Conservation (phyloP, 2,329 filamentous ascomycete species). For the Fusarium liriodendri region DNA sequence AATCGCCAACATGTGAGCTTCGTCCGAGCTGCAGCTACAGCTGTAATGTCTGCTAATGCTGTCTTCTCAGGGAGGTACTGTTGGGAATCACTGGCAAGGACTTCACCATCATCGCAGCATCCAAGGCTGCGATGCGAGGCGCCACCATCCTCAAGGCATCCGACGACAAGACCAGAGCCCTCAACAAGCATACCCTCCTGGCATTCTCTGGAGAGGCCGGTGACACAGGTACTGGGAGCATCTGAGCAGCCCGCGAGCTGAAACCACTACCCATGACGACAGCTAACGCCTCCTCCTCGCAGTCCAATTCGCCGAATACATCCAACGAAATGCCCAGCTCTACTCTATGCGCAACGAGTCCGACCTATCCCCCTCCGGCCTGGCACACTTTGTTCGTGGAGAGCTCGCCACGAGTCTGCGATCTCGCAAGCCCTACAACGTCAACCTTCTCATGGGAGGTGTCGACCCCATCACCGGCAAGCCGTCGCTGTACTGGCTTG, state of each 20-base stretch:
- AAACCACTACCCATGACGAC: slow-evolving; percentile 12
- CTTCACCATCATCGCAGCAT: slow-evolving; percentile 97
- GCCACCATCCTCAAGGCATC: slow-evolving; percentile 93
- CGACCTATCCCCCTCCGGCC: slow-evolving; percentile 88
- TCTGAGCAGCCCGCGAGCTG: neutral
- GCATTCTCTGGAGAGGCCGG: slow-evolving; percentile 96
- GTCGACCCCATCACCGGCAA: slow-evolving; percentile 92
- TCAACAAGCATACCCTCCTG: slow-evolving; percentile 96
- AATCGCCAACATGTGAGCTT: slow-evolving; percentile 42
- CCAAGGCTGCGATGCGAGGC: slow-evolving; percentile 98
- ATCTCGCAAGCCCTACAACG: slow-evolving; percentile 93
- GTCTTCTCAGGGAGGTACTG: slow-evolving; percentile 84
- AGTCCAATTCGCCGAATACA: slow-evolving; percentile 99
- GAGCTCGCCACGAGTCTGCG: slow-evolving; percentile 92
- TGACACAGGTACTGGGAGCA: slow-evolving; percentile 77
- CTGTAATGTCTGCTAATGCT: slow-evolving; percentile 24
- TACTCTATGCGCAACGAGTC: slow-evolving; percentile 98
- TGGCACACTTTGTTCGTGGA: slow-evolving; percentile 92
- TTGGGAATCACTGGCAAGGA: slow-evolving; percentile 99
- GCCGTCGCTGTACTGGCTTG: slow-evolving; percentile 95
- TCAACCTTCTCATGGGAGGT: slow-evolving; percentile 95
- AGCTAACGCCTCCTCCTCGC: slow-evolving; percentile 39
- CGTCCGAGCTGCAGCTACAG: slow-evolving; percentile 19
- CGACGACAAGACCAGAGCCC: slow-evolving; percentile 93
- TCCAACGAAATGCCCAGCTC: slow-evolving; percentile 97